Conservation (phyloP, 805 yeast species). For the Metschnikowia hibisci region DNA sequence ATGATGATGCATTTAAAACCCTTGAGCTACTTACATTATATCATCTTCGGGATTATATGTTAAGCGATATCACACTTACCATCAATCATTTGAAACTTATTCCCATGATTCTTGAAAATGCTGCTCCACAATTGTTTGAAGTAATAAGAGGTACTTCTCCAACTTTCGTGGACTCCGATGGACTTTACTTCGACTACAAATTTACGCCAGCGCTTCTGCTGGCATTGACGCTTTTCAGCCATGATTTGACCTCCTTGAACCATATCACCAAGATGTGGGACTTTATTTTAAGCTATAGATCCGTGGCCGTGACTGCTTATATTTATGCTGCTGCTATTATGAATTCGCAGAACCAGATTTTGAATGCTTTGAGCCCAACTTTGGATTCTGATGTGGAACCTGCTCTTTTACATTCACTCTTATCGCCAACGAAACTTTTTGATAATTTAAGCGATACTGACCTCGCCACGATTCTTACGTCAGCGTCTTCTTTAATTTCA, state of each 20-base stretch:
- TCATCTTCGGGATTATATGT: slow-evolving; percentile 83
- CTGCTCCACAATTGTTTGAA: slow-evolving; percentile 46
- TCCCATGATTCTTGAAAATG: slow-evolving; percentile 51
- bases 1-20: slow-evolving; percentile 37
- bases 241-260: slow-evolving; percentile 51
- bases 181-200: slow-evolving; percentile 31
- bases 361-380: neutral
- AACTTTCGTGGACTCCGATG: slow-evolving; percentile 23
- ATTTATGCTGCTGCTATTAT: slow-evolving; percentile 57
- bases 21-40: slow-evolving; percentile 55
- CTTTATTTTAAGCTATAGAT: slow-evolving; percentile 52
- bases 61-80: slow-evolving; percentile 62
- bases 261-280: slow-evolving; percentile 66
- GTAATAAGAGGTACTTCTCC: slow-evolving; percentile 37
- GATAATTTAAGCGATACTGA: slow-evolving; percentile 25
- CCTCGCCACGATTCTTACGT: slow-evolving; percentile 24
- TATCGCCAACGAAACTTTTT: slow-evolving; percentile 33
- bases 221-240: slow-evolving; percentile 73
- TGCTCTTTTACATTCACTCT: slow-evolving; percentile 32
- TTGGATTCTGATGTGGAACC: slow-evolving; percentile 21
- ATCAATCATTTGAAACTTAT: slow-evolving; percentile 62
- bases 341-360: slow-evolving; percentile 30
- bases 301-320: slow-evolving; percentile 53
- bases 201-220: slow-evolving; percentile 66
- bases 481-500: slow-evolving; percentile 25